phyloP scores from a whole-genome alignment of 495 filamentous ascomycete species.

The Polyplosphaeria fusca region DNA sequence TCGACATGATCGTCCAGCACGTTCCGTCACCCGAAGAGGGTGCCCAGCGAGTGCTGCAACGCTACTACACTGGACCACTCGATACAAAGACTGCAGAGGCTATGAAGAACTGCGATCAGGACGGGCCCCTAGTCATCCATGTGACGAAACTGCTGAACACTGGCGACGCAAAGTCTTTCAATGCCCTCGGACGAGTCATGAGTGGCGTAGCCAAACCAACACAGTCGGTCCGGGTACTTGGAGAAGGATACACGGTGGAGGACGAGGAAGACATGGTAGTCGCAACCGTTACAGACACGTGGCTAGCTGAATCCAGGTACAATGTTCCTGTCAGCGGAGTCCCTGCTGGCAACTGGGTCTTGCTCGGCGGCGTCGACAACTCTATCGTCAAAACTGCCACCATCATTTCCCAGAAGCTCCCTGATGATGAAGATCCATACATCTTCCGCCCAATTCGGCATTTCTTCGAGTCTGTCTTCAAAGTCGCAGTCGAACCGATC shows the following conservation, averaged over 20 bases:
- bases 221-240: slow-evolving; percentile 82
- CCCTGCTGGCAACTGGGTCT: slow-evolving; percentile 91
- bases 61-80: slow-evolving; percentile 92
- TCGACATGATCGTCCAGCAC: slow-evolving; percentile 92
- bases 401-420: slow-evolving; percentile 74
- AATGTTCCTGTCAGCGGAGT: slow-evolving; percentile 87
- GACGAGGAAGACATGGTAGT: slow-evolving; percentile 97
- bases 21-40: slow-evolving; percentile 84
- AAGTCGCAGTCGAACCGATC: slow-evolving; percentile 96
- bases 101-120: slow-evolving; percentile 78
- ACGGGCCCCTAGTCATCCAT: slow-evolving; percentile 86
- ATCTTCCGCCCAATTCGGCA: slow-evolving; percentile 91
- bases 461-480: slow-evolving; percentile 96
- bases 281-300: slow-evolving; percentile 84
- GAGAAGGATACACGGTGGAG: slow-evolving; percentile 92
- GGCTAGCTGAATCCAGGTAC: slow-evolving; percentile 91
- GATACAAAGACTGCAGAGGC: slow-evolving; percentile 78
- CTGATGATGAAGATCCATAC: slow-evolving; percentile 85
- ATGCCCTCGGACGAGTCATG: slow-evolving; percentile 88
- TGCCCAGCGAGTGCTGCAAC: slow-evolving; percentile 68
- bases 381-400: slow-evolving; percentile 99
- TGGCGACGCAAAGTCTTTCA: slow-evolving; percentile 79
- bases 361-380: slow-evolving; percentile 89
- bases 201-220: slow-evolving; percentile 84
- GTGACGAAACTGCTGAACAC: slow-evolving; percentile 91